phyloP scores from a whole-genome alignment of 257 asterid genomes.

The Dorcoceras hygrometricum region DNA sequence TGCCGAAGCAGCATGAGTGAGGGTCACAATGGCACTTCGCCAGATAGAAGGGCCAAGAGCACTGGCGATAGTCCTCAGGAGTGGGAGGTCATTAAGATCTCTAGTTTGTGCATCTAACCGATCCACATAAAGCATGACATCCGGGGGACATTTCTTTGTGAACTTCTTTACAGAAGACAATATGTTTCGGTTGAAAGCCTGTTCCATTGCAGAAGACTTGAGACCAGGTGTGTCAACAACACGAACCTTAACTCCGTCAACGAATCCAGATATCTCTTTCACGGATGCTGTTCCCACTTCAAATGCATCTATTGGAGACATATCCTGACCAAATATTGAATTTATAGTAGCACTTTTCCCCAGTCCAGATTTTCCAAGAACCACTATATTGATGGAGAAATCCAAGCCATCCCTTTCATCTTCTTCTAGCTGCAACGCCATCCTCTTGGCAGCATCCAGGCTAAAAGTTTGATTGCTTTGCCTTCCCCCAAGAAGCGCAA shows the following conservation, averaged over 20 bases:
- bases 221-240: conserved; percentile 90
- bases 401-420: conserved; percentile 53
- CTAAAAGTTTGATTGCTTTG: conserved; percentile 60
- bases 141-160: conserved; percentile 75
- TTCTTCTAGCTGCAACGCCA: conserved; percentile 68
- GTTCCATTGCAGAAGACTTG: conserved; percentile 69
- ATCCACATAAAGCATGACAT: conserved; percentile 83
- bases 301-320: conserved; percentile 64
- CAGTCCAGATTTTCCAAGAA: conserved; percentile 89
- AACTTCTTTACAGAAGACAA: conserved; percentile 58
- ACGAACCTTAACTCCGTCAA: conserved; percentile 74
- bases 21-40: conserved; percentile 84
- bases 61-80: conserved; percentile 60
- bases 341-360: conserved; percentile 93
- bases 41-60: conserved; percentile 73
- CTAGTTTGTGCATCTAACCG: conserved; percentile 82
- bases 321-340: conserved; percentile 77
- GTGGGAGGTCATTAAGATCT: conserved; percentile 87
- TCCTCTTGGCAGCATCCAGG: conserved; percentile 72
- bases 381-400: conserved; percentile 72
- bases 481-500: conserved; percentile 78
- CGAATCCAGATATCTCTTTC: conserved; percentile 48
- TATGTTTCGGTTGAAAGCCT: conserved; percentile 56
- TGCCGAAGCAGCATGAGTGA: conserved; percentile 89
- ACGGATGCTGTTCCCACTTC: conserved; percentile 60